Percentiles rank a stretch among this genome's conserved stretches.
Conservation (phyloP, 768 basidiomycete genomes). For the Suillus subluteus region DNA sequence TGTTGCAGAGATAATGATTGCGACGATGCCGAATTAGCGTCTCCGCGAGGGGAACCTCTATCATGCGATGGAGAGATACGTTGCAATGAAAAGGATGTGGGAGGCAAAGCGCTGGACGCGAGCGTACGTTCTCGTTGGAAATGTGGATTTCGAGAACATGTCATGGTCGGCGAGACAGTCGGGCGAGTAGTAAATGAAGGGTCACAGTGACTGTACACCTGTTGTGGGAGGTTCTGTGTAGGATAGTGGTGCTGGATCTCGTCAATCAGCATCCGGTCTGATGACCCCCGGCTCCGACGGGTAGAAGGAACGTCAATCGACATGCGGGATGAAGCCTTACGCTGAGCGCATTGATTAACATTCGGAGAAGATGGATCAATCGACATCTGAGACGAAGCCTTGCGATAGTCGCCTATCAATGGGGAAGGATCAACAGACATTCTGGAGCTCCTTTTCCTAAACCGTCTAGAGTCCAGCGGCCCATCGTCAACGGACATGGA, state of each 20-base stretch:
- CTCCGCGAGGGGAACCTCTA: not conserved
- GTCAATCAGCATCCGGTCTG: conserved; percentile 5
- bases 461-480: not conserved
- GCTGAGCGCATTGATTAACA: not conserved
- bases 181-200: not conserved
- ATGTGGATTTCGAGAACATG: not conserved
- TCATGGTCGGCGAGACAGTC: not conserved
- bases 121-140: not conserved
- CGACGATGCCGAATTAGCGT: not conserved
- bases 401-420: not conserved
- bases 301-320: not conserved
- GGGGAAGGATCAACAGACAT: not conserved
- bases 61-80: not conserved
- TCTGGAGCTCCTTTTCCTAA: not conserved
- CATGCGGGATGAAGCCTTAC: not conserved
- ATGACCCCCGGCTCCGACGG: not conserved
- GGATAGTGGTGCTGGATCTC: not conserved
- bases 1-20: not conserved
- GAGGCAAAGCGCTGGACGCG: not conserved
- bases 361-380: not conserved
- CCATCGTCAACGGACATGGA: conserved; percentile 4
- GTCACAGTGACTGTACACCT: not conserved
- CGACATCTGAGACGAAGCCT: not conserved
- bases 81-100: not conserved
- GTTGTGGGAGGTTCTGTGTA: not conserved